A percentile compares a stretch with the other conserved stretches of the same genome.
Conservation (phyloP, 176 grass and related monocot species). For the Phragmites australis region DNA sequence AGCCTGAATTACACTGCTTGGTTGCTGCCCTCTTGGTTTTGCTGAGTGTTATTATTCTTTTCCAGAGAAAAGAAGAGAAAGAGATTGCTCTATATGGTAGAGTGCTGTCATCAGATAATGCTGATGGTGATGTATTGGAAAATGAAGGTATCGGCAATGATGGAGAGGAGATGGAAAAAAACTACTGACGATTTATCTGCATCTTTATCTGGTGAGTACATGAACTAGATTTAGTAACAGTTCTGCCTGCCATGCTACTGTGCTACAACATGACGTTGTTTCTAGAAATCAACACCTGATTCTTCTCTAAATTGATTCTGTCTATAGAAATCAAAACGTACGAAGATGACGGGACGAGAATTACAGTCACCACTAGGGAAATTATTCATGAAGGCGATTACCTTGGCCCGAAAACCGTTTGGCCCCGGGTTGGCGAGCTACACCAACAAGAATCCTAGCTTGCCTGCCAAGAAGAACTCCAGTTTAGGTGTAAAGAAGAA, state of each 20-base stretch:
- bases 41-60: constrained; percentile 32
- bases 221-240: neutral
- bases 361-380: constrained; percentile 76
- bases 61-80: constrained; percentile 92
- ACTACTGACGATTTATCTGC: constrained; percentile 15
- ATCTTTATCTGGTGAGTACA: constrained; percentile 54
- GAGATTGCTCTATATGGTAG: constrained; percentile 78
- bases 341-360: constrained; percentile 63
- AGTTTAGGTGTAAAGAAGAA: constrained; percentile 67
- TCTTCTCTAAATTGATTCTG: neutral
- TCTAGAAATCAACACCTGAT: constrained; percentile 48
- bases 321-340: constrained; percentile 77
- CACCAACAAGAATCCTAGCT: constrained; percentile 40
- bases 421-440: constrained; percentile 1
- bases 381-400: constrained; percentile 52
- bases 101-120: constrained; percentile 56
- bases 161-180: constrained; percentile 50
- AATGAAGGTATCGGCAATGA: constrained; percentile 33
- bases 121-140: constrained; percentile 22
- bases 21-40: constrained; percentile 12
- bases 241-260: constrained; percentile 10
- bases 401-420: constrained; percentile 15
- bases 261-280: neutral
- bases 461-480: constrained; percentile 44
- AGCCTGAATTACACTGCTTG: constrained; percentile 10